phyloP scores from a whole-genome alignment of 1,139 yeast genomes.

The Pichia sp. region DNA sequence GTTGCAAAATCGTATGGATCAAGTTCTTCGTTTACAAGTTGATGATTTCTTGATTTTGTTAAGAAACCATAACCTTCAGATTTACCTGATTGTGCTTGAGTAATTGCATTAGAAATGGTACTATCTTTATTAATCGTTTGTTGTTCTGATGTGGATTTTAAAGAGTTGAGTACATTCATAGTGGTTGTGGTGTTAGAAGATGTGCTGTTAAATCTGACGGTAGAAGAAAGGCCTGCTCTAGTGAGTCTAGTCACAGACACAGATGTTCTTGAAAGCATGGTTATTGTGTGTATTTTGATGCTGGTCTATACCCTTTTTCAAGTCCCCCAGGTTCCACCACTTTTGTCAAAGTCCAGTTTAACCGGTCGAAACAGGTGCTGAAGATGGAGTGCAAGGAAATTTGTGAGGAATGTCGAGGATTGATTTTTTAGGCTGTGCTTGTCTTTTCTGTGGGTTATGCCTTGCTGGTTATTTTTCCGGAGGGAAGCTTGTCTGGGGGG shows the following conservation, averaged over 20 bases:
- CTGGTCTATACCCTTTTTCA: too few relatives aligned
- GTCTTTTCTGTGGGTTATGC: too few relatives aligned
- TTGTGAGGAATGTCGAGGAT: too few relatives aligned
- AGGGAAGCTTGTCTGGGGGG: too few relatives aligned
- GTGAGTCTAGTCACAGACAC: neutral
- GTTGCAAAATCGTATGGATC: constrained; percentile 28
- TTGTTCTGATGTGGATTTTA: neutral
- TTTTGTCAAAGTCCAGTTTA: too few relatives aligned
- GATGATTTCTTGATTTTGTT: neutral
- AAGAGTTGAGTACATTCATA: constrained; percentile 4
- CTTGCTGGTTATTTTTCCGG: too few relatives aligned
- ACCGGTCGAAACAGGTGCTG: too few relatives aligned
- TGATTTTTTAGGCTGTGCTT: too few relatives aligned
- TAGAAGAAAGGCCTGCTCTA: neutral
- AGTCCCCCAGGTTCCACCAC: too few relatives aligned
- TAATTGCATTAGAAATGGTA: neutral
- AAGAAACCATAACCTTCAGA: neutral
- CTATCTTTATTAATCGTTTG: neutral
- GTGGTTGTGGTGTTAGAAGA: constrained; percentile 8
- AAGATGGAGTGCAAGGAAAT: too few relatives aligned
- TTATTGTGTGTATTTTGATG: neutral
- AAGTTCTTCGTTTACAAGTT: constrained; percentile 6
- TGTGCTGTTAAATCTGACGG: constrained; percentile 3
- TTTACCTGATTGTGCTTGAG: constrained; percentile 1
- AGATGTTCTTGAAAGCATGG: neutral